Evolutionary conservation across 2,329 filamentous ascomycete genomes (phyloP), one percentile per base, ranked within the genome.

Genomic region (Fusarium papillatum): DNA sequence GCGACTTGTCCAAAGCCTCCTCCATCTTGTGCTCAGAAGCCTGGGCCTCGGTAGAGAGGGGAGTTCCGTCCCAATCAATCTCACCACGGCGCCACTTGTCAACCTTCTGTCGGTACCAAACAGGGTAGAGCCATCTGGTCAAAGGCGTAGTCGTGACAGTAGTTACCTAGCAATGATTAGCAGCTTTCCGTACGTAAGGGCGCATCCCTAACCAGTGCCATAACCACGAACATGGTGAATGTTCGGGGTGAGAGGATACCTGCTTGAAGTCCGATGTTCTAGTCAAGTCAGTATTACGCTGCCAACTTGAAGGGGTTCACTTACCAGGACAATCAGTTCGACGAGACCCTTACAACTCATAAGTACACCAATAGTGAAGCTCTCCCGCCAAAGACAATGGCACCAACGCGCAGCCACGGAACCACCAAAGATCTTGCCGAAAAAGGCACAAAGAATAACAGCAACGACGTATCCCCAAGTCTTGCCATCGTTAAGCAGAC

Each of bases 271-370:
- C 95, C 95, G 78, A 98, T 90, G 77, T 91, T 92, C 89, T 91
- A 26, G 5, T 34, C 2, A 11, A 19, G 36, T 74, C 38, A 75
- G 66, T 13, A 38, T 1, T 3, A 46, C 4, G 19, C 9, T 9
- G 1, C 0, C 3, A 7, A 34, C 2, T 16, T 13, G 16, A 9
- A 14, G 3, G 0, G 17, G 1, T 2, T 10, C 19, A 77, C 92
- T 85, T 87, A 96, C 95, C 83, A 98, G 83, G n/a, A 98, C 96
- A 82, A 98, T 98, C 64, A 98, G 87, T 83, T 98, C 96, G 1
- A 98, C 96, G 13, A 98, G 88, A 79, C 96, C 96, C 84, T 98
- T 98, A 84, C 96, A 98, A 84, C 95, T 98, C 96, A 98, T 98
- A 79, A 98, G 85, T 19, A 93, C 92, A 17, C 96, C 96, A 76